These are phyloP conservation scores for Lichtheimia hyalospora DNA, from an alignment of 371 early-diverging fungal genomes.

Conservation along the genomic window DNA sequence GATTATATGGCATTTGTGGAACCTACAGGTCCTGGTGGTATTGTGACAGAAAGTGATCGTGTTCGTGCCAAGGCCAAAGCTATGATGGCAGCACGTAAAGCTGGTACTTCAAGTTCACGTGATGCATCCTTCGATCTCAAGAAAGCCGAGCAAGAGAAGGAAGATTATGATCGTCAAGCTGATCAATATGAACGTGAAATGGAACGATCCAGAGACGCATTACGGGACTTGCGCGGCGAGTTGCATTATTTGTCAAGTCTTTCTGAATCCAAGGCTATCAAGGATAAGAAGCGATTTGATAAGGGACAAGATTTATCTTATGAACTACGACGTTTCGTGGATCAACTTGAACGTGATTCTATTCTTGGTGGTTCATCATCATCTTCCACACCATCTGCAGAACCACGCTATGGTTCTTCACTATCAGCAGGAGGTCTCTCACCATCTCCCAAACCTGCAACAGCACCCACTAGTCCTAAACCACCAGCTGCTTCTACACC, in stretches of 20 bases:
- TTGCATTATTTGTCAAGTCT: slow-evolving; percentile 33
- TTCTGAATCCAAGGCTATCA: slow-evolving; percentile 21
- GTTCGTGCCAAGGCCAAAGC: slow-evolving; percentile 68
- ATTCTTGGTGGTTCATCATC: not conserved
- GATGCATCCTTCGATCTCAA: slow-evolving; percentile 33
- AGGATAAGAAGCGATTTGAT: slow-evolving; percentile 46
- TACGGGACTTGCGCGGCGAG: slow-evolving; percentile 43
- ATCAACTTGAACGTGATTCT: slow-evolving; percentile 32
- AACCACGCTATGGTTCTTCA: not conserved
- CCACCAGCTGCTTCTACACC: not conserved
- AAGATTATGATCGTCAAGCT: slow-evolving; percentile 35
- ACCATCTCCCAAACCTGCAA: not conserved
- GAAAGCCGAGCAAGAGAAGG: slow-evolving; percentile 48
- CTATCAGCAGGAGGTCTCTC: not conserved
- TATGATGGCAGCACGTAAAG: slow-evolving; percentile 63
- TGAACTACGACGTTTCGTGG: slow-evolving; percentile 46
- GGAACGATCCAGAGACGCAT: slow-evolving; percentile 37
- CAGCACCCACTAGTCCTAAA: not conserved
- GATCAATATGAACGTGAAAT: slow-evolving; percentile 45
- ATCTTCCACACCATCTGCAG: not conserved
- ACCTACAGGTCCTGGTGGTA: slow-evolving; percentile 64
- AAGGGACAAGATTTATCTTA: slow-evolving; percentile 46
- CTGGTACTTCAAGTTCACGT: slow-evolving; percentile 26
- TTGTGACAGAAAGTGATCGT: slow-evolving; percentile 58
- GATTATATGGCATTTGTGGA: slow-evolving; percentile 44